Conservation (phyloP, 2,329 filamentous ascomycete species). For the Penicillium fuscoglaucum region DNA sequence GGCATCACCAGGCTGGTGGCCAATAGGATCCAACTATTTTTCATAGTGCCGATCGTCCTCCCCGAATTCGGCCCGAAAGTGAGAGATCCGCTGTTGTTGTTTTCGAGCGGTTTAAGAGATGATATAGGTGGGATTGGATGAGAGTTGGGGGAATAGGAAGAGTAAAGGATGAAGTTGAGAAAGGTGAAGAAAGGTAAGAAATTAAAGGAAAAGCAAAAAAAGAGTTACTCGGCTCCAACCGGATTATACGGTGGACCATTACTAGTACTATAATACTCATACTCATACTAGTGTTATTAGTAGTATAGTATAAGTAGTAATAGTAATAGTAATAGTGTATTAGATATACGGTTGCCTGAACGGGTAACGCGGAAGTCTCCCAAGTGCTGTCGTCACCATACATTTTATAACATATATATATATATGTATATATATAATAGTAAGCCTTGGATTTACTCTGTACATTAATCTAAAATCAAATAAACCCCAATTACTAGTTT, state of each 20-base stretch:
- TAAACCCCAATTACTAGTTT: no score
- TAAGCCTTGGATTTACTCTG: no score
- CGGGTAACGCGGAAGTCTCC: background rate
- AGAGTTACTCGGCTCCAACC: background rate
- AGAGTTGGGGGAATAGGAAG: no score
- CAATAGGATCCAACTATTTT: slow-evolving; percentile 21
- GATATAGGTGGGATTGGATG: background rate
- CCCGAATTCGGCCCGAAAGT: slow-evolving; percentile 5
- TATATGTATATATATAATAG: no score
- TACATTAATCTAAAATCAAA: no score
- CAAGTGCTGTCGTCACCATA: slow-evolving; percentile 11
- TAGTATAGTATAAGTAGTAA: no score
- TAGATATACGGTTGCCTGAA: background rate
- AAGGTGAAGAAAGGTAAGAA: background rate
- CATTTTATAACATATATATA: no score
- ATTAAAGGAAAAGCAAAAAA: background rate
- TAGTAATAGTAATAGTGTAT: no score
- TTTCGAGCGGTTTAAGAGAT: background rate
- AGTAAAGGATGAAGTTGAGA: background rate
- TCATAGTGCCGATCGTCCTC: slow-evolving; percentile 20
- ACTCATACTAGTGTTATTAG: no score
- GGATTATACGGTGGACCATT: background rate
- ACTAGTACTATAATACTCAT: background rate
- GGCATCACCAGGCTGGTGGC: slow-evolving; percentile 14
- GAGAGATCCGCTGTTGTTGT: background rate